Evolutionary conservation across 2,329 filamentous ascomycete species (phyloP).

Genomic region (Aspergillus transmontanensis): DNA sequence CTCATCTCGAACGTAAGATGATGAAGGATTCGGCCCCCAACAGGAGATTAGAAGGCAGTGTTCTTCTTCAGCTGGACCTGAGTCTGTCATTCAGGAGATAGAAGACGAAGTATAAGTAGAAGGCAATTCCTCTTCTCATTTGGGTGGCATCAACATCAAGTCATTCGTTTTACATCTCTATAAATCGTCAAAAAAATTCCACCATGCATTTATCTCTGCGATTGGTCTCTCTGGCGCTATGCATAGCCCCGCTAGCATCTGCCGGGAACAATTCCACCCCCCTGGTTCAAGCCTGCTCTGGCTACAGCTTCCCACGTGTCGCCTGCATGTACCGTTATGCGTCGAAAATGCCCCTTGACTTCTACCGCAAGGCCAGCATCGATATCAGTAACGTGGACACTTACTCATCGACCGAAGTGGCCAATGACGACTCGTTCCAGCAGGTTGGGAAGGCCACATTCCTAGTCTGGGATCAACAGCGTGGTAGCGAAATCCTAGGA

Average conservation of each 20-base stretch:
- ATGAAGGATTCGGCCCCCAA: background rate
- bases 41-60: background rate
- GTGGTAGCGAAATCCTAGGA: background rate
- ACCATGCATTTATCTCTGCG: background rate
- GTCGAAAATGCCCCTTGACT: background rate
- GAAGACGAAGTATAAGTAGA: background rate
- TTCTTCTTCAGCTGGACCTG: background rate
- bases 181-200: background rate
- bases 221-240: background rate
- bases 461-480: background rate
- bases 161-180: background rate
- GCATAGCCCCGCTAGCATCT: background rate
- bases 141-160: background rate
- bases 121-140: background rate
- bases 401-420: background rate
- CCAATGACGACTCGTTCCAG: background rate
- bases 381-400: background rate
- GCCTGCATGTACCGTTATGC: background rate
- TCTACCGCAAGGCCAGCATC: background rate
- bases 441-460: background rate
- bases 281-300: background rate
- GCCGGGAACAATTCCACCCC: background rate
- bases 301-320: background rate
- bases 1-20: background rate
- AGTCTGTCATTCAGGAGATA: background rate